A percentile compares a stretch with the other conserved stretches of the same genome.
These are phyloP conservation scores for Ceratobasidium sp. DNA, from an alignment of 1,284 basidiomycete species.

Conservation along the genomic window DNA sequence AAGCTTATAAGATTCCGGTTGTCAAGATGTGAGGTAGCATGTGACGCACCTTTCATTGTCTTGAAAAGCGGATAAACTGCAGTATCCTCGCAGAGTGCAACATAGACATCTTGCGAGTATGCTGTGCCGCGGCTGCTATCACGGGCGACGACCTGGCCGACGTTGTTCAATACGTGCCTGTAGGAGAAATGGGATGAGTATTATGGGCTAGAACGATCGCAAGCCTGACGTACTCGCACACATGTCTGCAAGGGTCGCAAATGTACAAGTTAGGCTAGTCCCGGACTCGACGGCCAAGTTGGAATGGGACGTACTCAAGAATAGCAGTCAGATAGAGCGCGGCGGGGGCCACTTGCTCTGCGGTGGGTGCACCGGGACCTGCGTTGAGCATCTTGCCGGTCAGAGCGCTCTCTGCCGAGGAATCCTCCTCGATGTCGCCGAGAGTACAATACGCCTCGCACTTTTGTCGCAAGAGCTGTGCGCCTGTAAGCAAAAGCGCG, in stretches of 20 bases:
- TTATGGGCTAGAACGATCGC: constrained; percentile 32
- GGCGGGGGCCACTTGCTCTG: constrained; percentile 75
- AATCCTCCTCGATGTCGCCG: constrained; percentile 80
- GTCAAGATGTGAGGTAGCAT: background rate
- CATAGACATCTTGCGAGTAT: constrained; percentile 79
- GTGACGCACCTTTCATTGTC: constrained; percentile 76
- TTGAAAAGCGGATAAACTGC: constrained; percentile 83
- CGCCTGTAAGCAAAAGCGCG: constrained; percentile 32
- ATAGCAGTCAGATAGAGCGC: constrained; percentile 91
- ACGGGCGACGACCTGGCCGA: constrained; percentile 81
- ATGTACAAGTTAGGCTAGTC: constrained; percentile 1
- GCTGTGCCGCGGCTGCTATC: constrained; percentile 82
- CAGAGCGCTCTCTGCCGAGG: constrained; percentile 65
- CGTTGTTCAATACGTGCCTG: constrained; percentile 83
- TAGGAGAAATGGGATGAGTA: constrained; percentile 33
- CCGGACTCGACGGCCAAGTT: background rate
- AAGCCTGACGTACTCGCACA: constrained; percentile 76
- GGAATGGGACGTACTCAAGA: constrained; percentile 72
- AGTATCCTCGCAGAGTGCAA: constrained; percentile 87
- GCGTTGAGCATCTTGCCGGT: constrained; percentile 61
- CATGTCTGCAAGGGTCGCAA: constrained; percentile 58
- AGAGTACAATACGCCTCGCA: constrained; percentile 85
- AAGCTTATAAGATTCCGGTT: constrained; percentile 8
- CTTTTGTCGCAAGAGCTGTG: constrained; percentile 76
- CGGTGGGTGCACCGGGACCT: constrained; percentile 59